Base-by-base conservation (phyloP, 108 stramenopile genomes). In the Parietichytrium sp. region DNA sequence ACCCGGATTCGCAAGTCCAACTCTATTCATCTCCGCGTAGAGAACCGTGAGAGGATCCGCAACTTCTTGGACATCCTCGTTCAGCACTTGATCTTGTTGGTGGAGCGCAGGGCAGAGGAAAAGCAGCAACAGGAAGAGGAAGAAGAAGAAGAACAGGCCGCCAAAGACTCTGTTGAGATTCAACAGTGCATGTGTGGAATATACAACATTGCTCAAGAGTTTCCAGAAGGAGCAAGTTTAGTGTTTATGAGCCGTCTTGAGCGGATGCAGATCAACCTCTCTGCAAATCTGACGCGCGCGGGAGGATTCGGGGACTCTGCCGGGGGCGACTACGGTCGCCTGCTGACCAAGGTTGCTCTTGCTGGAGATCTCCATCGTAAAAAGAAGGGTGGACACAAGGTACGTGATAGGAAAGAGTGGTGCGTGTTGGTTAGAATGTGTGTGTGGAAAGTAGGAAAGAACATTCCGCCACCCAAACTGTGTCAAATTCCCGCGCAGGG, bases 21-120 rank as follows among this genome's bases (percentile, higher is more conserved):
- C 54, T 79, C 30, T 18, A 36, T 79, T 15, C 83, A 79, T 15
- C 26, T 84, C n/a, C 54, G 50, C 12, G 80, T 49, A 52, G 83
- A 82, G 48, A 84, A 84, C 52, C 51, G 54, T 15, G 31, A 53
- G n/a, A 42, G 29, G 78, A 53, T 84, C 80, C 18, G 20, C 36
- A 29, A 27, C 12, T 84, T 84, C 25, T 80, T 84, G n/a, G 51
- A 78, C 18, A 51, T 84, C 25, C 54, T 84, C 7, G 20, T 79
- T 16, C 52, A 80, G 20, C 52, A 84, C 36, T 84, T 55, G 29
- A 38, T 84, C 33, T 79, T 79, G 49, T 20, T 84, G 13, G 83
- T 72, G 1, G 61, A 72, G 42, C 61, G 61, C 33, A 33, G 45
- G 15, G 61, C 61, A 0, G 61, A 33, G 0, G 29, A 36, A n/a